Conservation (phyloP, 1,139 yeast genomes). For the Protomyces arabidopsidicola region DNA sequence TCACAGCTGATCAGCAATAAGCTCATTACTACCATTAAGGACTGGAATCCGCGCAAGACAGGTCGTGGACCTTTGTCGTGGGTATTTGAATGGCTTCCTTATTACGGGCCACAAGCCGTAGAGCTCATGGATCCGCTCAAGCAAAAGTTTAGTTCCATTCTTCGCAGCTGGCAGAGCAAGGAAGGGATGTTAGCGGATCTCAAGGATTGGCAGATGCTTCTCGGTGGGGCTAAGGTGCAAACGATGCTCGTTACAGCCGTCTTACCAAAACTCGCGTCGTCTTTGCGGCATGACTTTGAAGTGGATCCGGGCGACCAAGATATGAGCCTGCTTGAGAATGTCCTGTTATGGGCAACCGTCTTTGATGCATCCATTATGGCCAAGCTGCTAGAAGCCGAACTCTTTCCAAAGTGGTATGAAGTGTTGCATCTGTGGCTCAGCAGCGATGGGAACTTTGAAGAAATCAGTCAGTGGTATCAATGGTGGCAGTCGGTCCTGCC, state of each 20-base stretch:
- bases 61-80: slow-evolving; percentile 35
- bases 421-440: slow-evolving; percentile 39
- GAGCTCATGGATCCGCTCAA: slow-evolving; percentile 38
- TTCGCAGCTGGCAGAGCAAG: slow-evolving; percentile 41
- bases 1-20: slow-evolving; percentile 42
- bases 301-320: slow-evolving; percentile 40
- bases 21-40: slow-evolving; percentile 39
- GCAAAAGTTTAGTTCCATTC: slow-evolving; percentile 39
- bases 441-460: slow-evolving; percentile 33
- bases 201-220: slow-evolving; percentile 42
- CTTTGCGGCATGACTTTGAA: slow-evolving; percentile 35
- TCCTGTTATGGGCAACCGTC: slow-evolving; percentile 37
- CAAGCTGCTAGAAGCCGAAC: slow-evolving; percentile 36
- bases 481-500: slow-evolving; percentile 39
- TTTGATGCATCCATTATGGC: slow-evolving; percentile 35
- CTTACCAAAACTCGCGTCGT: slow-evolving; percentile 40
- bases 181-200: slow-evolving; percentile 39
- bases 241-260: slow-evolving; percentile 36
- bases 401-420: slow-evolving; percentile 41
- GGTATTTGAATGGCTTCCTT: slow-evolving; percentile 49
- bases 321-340: slow-evolving; percentile 33
- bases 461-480: slow-evolving; percentile 39
- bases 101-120: slow-evolving; percentile 35
- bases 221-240: slow-evolving; percentile 40
- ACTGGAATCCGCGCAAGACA: slow-evolving; percentile 41